Conservation (phyloP, 129 eudicot genomes). For the Sambucus nigra region DNA sequence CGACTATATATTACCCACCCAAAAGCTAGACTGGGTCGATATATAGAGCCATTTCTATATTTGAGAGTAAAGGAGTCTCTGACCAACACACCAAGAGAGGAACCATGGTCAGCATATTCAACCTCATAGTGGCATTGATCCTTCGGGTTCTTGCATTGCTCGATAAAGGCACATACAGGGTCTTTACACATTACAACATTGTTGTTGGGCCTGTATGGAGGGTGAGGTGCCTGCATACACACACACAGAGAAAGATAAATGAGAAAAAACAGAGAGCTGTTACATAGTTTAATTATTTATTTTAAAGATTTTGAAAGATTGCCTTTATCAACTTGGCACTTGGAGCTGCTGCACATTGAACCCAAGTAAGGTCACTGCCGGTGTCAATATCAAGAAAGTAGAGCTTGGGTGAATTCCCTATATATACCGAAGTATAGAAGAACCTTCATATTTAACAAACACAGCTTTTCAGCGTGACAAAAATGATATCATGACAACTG, state of each 20-base stretch:
- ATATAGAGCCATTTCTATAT: not conserved
- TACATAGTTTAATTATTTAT: not conserved
- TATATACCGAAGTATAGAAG: not conserved
- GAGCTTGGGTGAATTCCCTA: constrained; percentile 58
- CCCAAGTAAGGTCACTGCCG: constrained; percentile 88
- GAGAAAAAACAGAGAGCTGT: not conserved
- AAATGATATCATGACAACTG: too few relatives aligned
- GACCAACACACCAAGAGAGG: constrained; percentile 10
- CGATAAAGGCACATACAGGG: constrained; percentile 1
- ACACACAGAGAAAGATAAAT: not conserved
- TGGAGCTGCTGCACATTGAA: constrained; percentile 69
- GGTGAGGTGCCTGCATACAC: constrained; percentile 13
- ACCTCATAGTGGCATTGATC: constrained; percentile 11
- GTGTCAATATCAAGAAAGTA: constrained; percentile 72
- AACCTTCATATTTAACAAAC: constrained; percentile 30
- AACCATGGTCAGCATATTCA: constrained; percentile 3
- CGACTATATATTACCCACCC: constrained; percentile 6
- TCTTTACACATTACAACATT: constrained; percentile 3
- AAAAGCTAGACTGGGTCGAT: not conserved
- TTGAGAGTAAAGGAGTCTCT: constrained; percentile 2
- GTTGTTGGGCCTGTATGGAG: constrained; percentile 8
- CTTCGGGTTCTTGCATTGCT: not conserved
- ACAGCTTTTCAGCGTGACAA: not conserved
- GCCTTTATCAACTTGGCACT: constrained; percentile 55
- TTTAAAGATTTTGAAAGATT: not conserved